Evolutionary conservation across 257 asterid genomes (phyloP), one percentile per base, ranked within the genome.

Genomic region (Solanum etuberosum): DNA sequence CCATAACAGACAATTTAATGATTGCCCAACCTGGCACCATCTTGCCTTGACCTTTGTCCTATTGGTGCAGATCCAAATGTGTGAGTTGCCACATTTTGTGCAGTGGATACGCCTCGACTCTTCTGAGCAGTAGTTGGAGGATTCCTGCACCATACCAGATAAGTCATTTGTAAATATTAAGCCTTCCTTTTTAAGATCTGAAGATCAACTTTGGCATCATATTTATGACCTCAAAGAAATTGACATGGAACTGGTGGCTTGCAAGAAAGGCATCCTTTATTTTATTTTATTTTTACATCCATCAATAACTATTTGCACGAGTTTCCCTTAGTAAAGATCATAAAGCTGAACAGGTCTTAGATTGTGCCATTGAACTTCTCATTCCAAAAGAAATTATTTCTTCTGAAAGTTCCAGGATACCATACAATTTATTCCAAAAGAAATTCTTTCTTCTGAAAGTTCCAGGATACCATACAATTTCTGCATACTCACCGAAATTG

Each of bases 91-190:
- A 92, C 99, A 97, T 91, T 97, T 97, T 38, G 99, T 97, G 95
- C 99, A 97, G 88, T 97, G 98, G 90, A 97, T 95, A 84, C 96
- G 95, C 91, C 99, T 94, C 3, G 99, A 97, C 89, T 96, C 99
- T 92, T 97, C 97, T 67, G 98, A 90, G 90, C 92, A 94, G 88
- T 93, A 94, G 90, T 92, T 98, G 38, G 98, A 88, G 37, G 96
- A 67, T 88, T 84, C 94, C 99, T 97, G 97, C 85, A 87, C 71
- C 38, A 88, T 40, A 78, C 77, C 27, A 91, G 59, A 76, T 83
- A 86, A 15, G 67, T 9, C 54, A 86, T 38, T 48, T 51, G 63
- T 73, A 86, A 72, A 70, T 11, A 31, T 80, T 27, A 42, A 29
- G 42, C 54, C 85, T 48, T 29, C 67, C 84, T 9, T 23, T 78